These are phyloP conservation scores for Talaromyces nanjingensis DNA, from an alignment of 495 filamentous ascomycete species.

Conservation along the genomic window DNA sequence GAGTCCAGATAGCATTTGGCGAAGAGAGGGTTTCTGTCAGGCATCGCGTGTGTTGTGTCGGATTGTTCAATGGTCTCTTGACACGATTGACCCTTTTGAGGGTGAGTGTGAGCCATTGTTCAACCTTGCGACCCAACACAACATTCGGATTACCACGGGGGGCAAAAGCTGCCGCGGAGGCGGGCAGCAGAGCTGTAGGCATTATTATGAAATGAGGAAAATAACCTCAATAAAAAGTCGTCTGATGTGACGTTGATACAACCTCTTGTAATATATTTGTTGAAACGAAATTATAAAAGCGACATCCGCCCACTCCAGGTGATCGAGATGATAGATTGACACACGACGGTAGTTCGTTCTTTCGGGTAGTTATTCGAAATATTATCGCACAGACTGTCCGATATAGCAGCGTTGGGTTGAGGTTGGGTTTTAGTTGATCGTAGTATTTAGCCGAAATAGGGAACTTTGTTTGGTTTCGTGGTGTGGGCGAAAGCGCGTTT, in stretches of 20 bases:
- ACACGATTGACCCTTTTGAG: slow-evolving; percentile 96
- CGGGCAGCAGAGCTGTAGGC: slow-evolving; percentile 86
- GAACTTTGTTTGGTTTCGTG: slow-evolving; percentile 9
- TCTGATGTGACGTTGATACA: slow-evolving; percentile 15
- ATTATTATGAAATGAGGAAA: slow-evolving; percentile 50
- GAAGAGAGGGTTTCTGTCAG: slow-evolving; percentile 94
- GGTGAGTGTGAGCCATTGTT: slow-evolving; percentile 95
- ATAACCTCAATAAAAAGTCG: slow-evolving; percentile 15
- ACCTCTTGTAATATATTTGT: slow-evolving; percentile 5
- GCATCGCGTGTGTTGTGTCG: slow-evolving; percentile 93
- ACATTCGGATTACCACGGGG: slow-evolving; percentile 92
- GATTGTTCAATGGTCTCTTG: slow-evolving; percentile 96
- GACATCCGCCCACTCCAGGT: slow-evolving; percentile 40
- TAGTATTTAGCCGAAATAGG: slow-evolving; percentile 1
- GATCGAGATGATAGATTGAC: slow-evolving; percentile 1
- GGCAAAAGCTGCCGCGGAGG: slow-evolving; percentile 94
- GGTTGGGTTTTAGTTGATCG: background rate
- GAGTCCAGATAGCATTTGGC: slow-evolving; percentile 87
- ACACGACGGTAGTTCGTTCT: background rate
- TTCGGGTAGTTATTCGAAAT: background rate
- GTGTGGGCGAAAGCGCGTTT: slow-evolving; percentile 10
- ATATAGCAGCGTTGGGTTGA: background rate
- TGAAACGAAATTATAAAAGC: slow-evolving; percentile 27
- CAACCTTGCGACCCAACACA: slow-evolving; percentile 87
- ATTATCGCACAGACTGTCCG: background rate